Evolutionary conservation across 805 yeast genomes (phyloP).

Genomic region (Lipomyces mesembrius): DNA sequence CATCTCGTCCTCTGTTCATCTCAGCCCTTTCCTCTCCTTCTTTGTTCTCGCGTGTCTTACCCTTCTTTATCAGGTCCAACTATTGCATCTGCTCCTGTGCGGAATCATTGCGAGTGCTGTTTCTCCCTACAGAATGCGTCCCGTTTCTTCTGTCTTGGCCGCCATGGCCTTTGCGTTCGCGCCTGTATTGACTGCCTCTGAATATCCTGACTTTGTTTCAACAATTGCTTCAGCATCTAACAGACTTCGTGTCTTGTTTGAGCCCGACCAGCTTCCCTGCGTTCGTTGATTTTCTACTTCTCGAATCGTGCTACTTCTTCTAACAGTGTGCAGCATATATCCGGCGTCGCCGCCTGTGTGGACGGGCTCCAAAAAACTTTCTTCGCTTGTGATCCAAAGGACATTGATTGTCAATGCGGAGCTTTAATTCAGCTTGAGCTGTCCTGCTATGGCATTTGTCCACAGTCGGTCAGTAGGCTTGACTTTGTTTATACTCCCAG

Average conservation of each 20-base stretch:
- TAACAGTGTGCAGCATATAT: slow-evolving; percentile 21
- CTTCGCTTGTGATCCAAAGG: slow-evolving; percentile 24
- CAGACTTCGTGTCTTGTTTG: slow-evolving; percentile 19
- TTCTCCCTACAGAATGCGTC: slow-evolving; percentile 11
- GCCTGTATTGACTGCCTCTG: slow-evolving; percentile 9
- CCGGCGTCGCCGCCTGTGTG: slow-evolving; percentile 37
- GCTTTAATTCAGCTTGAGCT: slow-evolving; percentile 34
- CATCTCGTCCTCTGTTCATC: slow-evolving; percentile 15
- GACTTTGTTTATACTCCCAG: neutral
- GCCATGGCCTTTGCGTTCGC: slow-evolving; percentile 5
- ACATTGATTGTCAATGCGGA: slow-evolving; percentile 34
- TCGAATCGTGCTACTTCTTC: neutral
- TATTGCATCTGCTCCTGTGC: neutral
- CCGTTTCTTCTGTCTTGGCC: slow-evolving; percentile 11
- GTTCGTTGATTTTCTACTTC: slow-evolving; percentile 15
- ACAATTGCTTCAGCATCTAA: neutral
- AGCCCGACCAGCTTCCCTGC: slow-evolving; percentile 36
- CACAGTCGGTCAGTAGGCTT: slow-evolving; percentile 28
- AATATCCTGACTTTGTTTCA: neutral
- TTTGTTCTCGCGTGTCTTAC: slow-evolving; percentile 41
- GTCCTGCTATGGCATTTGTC: slow-evolving; percentile 37
- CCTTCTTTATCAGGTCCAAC: neutral
- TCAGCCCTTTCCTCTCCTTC: slow-evolving; percentile 3
- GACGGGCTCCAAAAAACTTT: slow-evolving; percentile 26
- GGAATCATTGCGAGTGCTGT: neutral